A percentile compares a stretch with the other conserved stretches of the same genome.
Conservation (phyloP, 306 rosid species). For the Phaseolus lunatus region DNA sequence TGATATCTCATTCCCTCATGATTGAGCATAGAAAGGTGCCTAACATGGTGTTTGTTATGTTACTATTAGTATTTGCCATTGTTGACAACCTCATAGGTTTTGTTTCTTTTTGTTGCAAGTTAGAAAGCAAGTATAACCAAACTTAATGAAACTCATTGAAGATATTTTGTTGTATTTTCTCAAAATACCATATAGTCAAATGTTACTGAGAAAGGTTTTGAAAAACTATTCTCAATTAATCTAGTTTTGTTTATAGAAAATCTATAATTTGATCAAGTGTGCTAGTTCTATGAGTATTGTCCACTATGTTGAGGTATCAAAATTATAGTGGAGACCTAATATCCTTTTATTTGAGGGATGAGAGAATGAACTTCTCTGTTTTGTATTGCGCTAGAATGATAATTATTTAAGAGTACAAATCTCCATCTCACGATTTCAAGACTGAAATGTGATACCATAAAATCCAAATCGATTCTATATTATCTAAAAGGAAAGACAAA, state of each 20-base stretch:
- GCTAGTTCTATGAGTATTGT: background rate
- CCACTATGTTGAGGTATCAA: constrained; percentile 4
- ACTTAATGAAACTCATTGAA: background rate
- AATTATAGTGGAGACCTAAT: constrained; percentile 15
- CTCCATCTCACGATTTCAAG: background rate
- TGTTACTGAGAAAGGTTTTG: background rate
- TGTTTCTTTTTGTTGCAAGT: constrained; percentile 9
- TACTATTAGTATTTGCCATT: background rate
- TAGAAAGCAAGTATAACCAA: constrained; percentile 2
- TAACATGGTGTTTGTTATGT: background rate
- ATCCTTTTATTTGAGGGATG: constrained; percentile 2
- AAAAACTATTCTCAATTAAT: no score
- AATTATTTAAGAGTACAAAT: constrained; percentile 1
- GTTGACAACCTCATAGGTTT: background rate
- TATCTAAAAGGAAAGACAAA: background rate
- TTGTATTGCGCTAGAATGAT: background rate
- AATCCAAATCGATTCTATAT: background rate
- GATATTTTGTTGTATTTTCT: background rate
- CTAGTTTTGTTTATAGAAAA: no score
- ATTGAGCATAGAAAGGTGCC: background rate
- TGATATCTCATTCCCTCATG: background rate
- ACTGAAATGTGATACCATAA: constrained; percentile 4
- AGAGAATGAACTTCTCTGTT: constrained; percentile 29
- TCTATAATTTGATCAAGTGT: constrained; percentile 22
- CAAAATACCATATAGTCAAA: background rate